Evolutionary conservation across 169 alveolate species (phyloP), one percentile per base, ranked within the genome.

Genomic region (Pseudocohnilembus persalinus): DNA sequence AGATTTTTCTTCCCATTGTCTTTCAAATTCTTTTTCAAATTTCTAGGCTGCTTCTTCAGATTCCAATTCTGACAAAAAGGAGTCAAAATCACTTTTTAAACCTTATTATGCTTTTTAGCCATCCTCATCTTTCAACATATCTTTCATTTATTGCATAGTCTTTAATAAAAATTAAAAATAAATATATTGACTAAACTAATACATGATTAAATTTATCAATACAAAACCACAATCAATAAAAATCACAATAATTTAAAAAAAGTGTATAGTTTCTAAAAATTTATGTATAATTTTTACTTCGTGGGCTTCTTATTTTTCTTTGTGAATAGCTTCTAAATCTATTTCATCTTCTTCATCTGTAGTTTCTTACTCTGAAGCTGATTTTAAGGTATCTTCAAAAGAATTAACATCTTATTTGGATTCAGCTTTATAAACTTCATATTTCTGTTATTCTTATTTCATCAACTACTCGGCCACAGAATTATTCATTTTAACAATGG

Each of bases 271-370:
- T 77, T 64, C 73, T 11, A 20, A 20, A 49, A 49, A 49, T 49
- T 49, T 49, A 20, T 11, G 4, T 49, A 20, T 20, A 49, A 49
- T 79, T 49, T 34, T 64, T 29, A 49, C 29, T 79, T 49, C 84
- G 30, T 79, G 28, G 34, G 63, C 64, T 63, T 28, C 65, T 72
- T 79, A 29, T 79, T 79, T 75, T 79, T 79, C 76, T 29, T 79
- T 34, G 31, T 29, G 34, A 30, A 79, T 49, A 28, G 34, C 63
- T 6, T 31, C 49, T 35, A 79, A 34, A 79, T 79, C 84, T 0
- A 79, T 79, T 79, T 79, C 84, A 29, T 79, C 84, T 79, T 79
- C 84, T 29, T 34, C 31, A 20, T 79, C 84, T 25, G 84, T n/a
- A 49, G 84, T 79, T 49, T 49, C 84, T 49, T 32, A 49, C 63